These are phyloP conservation scores for Leishmania mexicana DNA, from an alignment of 208 protist species.

Conservation along the genomic window DNA sequence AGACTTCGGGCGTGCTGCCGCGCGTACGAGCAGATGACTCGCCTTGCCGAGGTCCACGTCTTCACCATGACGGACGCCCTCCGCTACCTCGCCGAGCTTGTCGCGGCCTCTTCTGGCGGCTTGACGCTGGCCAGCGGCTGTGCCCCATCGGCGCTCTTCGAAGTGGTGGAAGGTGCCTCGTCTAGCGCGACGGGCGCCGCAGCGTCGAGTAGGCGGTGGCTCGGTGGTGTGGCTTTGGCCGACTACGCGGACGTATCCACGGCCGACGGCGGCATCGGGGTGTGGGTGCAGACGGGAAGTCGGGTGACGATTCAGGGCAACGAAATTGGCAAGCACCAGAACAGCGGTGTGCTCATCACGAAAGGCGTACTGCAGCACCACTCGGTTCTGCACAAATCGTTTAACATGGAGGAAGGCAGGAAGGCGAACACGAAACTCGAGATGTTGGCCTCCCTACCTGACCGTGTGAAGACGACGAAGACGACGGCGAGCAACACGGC, in stretches of 20 bases:
- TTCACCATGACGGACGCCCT: conserved; percentile 54
- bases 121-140: conserved; percentile 56
- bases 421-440: conserved; percentile 7
- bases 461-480: background rate
- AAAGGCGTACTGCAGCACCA: conserved; percentile 63
- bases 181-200: background rate
- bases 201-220: conserved; percentile 2
- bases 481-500: background rate
- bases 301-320: conserved; percentile 54
- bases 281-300: conserved; percentile 73
- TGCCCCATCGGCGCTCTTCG: conserved; percentile 29
- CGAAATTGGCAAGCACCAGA: conserved; percentile 50
- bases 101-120: conserved; percentile 50
- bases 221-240: conserved; percentile 44
- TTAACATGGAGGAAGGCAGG: conserved; percentile 17
- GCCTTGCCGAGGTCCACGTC: conserved; percentile 45
- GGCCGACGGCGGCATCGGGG: conserved; percentile 79
- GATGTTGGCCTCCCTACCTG: conserved; percentile 1
- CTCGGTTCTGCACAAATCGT: conserved; percentile 35
- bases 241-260: conserved; percentile 59
- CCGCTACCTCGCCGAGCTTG: conserved; percentile 56
- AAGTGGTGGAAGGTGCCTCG: background rate
- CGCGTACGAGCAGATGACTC: conserved; percentile 57
- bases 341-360: conserved; percentile 67
- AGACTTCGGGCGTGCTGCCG: conserved; percentile 7